These are phyloP conservation scores for Martiniozyma abietophila DNA, from an alignment of 805 yeast genomes.

Conservation along the genomic window DNA sequence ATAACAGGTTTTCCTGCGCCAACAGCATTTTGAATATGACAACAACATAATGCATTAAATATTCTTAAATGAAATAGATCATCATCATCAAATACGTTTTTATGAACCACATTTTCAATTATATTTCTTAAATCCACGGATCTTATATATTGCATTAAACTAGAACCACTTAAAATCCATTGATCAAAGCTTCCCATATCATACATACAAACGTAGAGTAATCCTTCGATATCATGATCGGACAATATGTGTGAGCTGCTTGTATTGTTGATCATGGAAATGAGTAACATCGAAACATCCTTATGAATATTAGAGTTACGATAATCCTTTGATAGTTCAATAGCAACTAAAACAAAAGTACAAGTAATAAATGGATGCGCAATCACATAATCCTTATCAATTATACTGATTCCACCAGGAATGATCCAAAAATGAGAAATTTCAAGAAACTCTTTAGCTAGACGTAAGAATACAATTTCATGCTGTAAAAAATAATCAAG, in stretches of 20 bases:
- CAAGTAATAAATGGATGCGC: slow-evolving; percentile 47
- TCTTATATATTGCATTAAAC: slow-evolving; percentile 38
- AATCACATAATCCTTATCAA: slow-evolving; percentile 36
- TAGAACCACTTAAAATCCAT: slow-evolving; percentile 44
- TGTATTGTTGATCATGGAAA: slow-evolving; percentile 32
- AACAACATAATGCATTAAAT: slow-evolving; percentile 41
- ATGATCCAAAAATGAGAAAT: slow-evolving; percentile 54
- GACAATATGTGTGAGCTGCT: slow-evolving; percentile 39
- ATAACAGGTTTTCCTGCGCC: slow-evolving; percentile 40
- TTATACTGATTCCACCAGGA: slow-evolving; percentile 48
- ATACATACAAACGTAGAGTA: slow-evolving; percentile 44
- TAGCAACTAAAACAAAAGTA: slow-evolving; percentile 43
- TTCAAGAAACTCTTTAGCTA: slow-evolving; percentile 39
- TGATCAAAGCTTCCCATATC: slow-evolving; percentile 36
- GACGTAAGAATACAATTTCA: slow-evolving; percentile 32
- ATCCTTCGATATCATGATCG: slow-evolving; percentile 54
- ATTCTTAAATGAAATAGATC: slow-evolving; percentile 48
- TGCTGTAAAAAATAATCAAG: slow-evolving; percentile 36
- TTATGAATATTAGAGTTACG: slow-evolving; percentile 40
- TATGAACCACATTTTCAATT: slow-evolving; percentile 26
- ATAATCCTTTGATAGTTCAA: slow-evolving; percentile 47
- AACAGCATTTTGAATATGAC: slow-evolving; percentile 42
- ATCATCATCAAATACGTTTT: slow-evolving; percentile 18
- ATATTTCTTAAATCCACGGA: slow-evolving; percentile 38
- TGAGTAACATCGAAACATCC: slow-evolving; percentile 38